Base-by-base conservation (phyloP, 768 basidiomycete species). In the Serendipita sp. region DNA sequence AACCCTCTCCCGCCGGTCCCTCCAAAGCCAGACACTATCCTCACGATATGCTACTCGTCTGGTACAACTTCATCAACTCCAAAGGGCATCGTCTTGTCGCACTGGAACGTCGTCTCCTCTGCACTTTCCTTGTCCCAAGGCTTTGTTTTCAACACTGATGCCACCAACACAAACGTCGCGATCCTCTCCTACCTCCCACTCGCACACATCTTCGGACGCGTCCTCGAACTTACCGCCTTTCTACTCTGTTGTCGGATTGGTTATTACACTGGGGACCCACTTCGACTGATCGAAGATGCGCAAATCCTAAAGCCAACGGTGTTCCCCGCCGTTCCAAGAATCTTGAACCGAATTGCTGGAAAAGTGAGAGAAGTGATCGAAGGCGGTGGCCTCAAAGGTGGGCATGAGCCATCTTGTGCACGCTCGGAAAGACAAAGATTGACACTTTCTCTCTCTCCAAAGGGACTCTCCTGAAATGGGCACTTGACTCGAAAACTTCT, bases 1-100 rank as follows among this genome's bases (percentile, higher is more conserved):
- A 80, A 88, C 72, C 78, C 81, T 18, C 73, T 77, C n/a, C 83
- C 84, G 30, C 82, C 84, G 38, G 78, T 86, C 38, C 78, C 78
- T 32, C 81, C 84, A 8, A 77, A 78, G 46, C 78, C 84, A 5
- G 81, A 89, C 63, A 78, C 83, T 45, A 70, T 95, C 56, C 86
- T 86, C 24, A 88, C 87, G 4, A 86, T 99, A 64, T 94, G 92
- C 71, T 99, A 99, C 72, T 98, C 95, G 45, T 95, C 92, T 47
- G 56, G 90, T 48, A 92, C 90, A 0, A 92, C 90, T 1, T 84
- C 75, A 66, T 41, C 38, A 41, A 80, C 82, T 65, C 90, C 90
- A 3, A 95, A 95, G 77, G 92, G 91, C 70, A 92, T 80, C 44
- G 74, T 96, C 48, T 76, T 96, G 56, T 87, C 82, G 3, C 90